Base-by-base conservation (phyloP, 1,139 yeast genomes). In the Debaryomyces sp. region DNA sequence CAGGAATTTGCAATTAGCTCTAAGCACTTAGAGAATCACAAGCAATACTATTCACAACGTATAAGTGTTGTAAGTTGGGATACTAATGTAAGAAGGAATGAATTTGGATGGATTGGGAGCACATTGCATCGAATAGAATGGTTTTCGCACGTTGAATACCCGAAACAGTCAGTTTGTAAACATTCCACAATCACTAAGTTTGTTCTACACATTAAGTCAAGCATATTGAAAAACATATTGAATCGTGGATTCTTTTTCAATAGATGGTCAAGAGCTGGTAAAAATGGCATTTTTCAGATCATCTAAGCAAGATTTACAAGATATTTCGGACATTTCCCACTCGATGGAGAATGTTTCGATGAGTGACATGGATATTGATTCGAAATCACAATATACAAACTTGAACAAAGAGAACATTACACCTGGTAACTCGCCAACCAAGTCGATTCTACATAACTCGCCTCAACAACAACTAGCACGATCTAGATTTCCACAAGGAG, bases 311-410 rank as follows among this genome's bases (percentile, higher is more conserved):
- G 53, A 61, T 37, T 59, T 70, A 44, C 64, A 62, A 37, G 54
- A 61, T 37, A 60, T 70, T 48, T 71, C 68, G 29, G 78, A 75
- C 51, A 64, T 76, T 44, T 73, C 79, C 18, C 78, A 71, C 50
- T 67, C 76, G 38, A 70, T 76, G 72, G 81, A 76, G 55, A 75
- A 75, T 55, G 73, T 76, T 13, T 73, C 78, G 42, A 65, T 76
- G 32, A 44, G 46, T 30, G 46, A 44, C 30, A 44, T 44, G 46
- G 45, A 42, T 10, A 38, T 43, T 13, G 49, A 46, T n/a, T 41
- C 39, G 4, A 37, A 35, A 30, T 13, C 34, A 8, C 43, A 23
- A 17, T 44, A 38, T 30, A 44, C 38, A 23, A 37, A 36, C 38
- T 54, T 67, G 45, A 75, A 76, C 55, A 76, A 76, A 56, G 81